Percentiles rank a stretch among this genome's conserved stretches.
Conservation (phyloP, 441 rosid species). For the Populus hybrid region DNA sequence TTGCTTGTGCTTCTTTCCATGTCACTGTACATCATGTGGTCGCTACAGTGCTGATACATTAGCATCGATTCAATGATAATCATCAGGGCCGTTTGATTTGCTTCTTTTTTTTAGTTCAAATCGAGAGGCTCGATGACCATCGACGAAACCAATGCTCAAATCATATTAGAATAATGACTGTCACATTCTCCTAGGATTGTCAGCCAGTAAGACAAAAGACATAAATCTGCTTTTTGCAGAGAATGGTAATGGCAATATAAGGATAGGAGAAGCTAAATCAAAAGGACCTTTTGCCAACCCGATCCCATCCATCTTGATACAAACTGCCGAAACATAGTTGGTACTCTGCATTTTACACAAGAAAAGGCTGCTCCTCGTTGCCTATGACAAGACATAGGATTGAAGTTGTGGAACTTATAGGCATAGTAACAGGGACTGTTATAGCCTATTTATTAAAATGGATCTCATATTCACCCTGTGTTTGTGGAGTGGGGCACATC, state of each 20-base stretch:
- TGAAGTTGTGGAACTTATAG: constrained; percentile 30
- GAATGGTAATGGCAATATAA: constrained; percentile 5
- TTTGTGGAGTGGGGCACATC: constrained; percentile 43
- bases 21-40: no score
- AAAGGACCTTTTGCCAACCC: constrained; percentile 23
- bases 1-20: neutral
- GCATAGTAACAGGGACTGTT: constrained; percentile 31
- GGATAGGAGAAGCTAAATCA: constrained; percentile 14
- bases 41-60: no score
- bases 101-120: no score
- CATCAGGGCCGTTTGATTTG: neutral
- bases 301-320: constrained; percentile 17
- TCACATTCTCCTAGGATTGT: neutral
- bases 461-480: constrained; percentile 31
- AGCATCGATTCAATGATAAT: no score
- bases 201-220: constrained; percentile 20
- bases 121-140: no score
- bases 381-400: constrained; percentile 31
- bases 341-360: constrained; percentile 21
- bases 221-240: constrained; percentile 17
- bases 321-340: constrained; percentile 39
- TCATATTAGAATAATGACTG: neutral
- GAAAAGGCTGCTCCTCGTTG: constrained; percentile 22
- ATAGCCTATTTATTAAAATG: constrained; percentile 34
- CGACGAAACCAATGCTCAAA: no score